These are phyloP conservation scores for Lichtheimia hyalospora DNA, from an alignment of 371 early-diverging fungal species.

Conservation along the genomic window DNA sequence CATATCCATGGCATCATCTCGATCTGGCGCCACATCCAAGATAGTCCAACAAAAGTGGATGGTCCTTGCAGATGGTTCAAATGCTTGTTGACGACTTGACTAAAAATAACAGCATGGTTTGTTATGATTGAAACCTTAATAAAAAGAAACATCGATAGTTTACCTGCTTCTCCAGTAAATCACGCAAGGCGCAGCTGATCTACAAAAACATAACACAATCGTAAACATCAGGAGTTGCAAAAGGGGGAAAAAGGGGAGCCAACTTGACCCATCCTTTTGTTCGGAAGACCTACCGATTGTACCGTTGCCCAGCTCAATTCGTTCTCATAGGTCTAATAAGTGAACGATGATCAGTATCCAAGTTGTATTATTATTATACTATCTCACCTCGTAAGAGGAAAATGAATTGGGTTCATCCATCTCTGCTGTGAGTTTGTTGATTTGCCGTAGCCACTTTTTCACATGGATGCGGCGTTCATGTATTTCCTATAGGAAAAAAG, in stretches of 20 bases:
- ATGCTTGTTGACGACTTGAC: constrained; percentile 10
- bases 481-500: constrained; percentile 14
- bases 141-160: not conserved
- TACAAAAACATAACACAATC: constrained; percentile 5
- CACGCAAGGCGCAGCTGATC: constrained; percentile 28
- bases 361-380: not conserved
- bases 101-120: constrained; percentile 1
- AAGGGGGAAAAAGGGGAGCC: not conserved
- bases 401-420: constrained; percentile 12
- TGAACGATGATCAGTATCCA: not conserved
- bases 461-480: constrained; percentile 17
- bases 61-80: constrained; percentile 13
- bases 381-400: constrained; percentile 16
- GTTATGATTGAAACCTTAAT: constrained; percentile 2
- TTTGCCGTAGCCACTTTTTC: constrained; percentile 19
- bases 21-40: constrained; percentile 8
- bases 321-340: constrained; percentile 14
- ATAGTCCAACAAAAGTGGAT: constrained; percentile 27
- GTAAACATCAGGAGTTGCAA: constrained; percentile 3
- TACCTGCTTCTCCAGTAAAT: constrained; percentile 21
- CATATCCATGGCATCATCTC: constrained; percentile 9
- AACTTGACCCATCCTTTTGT: too few species aligned
- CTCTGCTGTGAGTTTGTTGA: constrained; percentile 10
- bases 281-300: constrained; percentile 16
- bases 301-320: constrained; percentile 26